Conservation (phyloP, 257 asterid genomes). For the Solanum lignicaule region DNA sequence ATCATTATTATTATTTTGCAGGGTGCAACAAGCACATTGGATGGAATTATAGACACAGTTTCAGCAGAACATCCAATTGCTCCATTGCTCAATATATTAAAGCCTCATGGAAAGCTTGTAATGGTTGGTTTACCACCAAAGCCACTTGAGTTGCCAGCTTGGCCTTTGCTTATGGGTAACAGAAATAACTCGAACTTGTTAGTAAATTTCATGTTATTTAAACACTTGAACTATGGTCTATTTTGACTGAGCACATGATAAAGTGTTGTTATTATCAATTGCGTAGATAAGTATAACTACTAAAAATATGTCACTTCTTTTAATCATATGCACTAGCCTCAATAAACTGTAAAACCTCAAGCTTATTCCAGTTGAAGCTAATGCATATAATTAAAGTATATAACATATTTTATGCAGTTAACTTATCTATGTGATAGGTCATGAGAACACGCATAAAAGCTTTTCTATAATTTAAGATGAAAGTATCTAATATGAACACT, state of each 20-base stretch:
- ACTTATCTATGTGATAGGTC: not conserved
- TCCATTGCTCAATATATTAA: slow-evolving; percentile 10
- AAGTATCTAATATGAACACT: not conserved
- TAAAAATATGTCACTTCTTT: not conserved
- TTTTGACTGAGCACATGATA: not conserved
- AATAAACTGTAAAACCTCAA: not conserved
- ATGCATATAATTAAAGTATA: not conserved
- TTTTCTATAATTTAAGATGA: not conserved
- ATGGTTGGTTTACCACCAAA: slow-evolving; percentile 21
- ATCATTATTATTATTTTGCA: not conserved
- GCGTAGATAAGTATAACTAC: not conserved
- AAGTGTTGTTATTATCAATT: not conserved
- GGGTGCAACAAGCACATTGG: slow-evolving; percentile 19
- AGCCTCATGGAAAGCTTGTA: slow-evolving; percentile 16
- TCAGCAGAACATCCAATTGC: slow-evolving; percentile 19
- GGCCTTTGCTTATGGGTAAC: slow-evolving; percentile 4
- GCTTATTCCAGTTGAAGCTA: not conserved
- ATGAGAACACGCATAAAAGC: not conserved
- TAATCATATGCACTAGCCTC: not conserved
- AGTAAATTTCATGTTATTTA: not conserved
- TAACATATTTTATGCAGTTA: not conserved
- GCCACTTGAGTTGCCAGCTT: slow-evolving; percentile 17
- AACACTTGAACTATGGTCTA: rapidly evolving
- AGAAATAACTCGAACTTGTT: not conserved
- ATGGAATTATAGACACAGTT: slow-evolving; percentile 22